These are phyloP conservation scores for Acanthamoeba castellanii DNA, from an alignment of 208 protist species.

Conservation along the genomic window DNA sequence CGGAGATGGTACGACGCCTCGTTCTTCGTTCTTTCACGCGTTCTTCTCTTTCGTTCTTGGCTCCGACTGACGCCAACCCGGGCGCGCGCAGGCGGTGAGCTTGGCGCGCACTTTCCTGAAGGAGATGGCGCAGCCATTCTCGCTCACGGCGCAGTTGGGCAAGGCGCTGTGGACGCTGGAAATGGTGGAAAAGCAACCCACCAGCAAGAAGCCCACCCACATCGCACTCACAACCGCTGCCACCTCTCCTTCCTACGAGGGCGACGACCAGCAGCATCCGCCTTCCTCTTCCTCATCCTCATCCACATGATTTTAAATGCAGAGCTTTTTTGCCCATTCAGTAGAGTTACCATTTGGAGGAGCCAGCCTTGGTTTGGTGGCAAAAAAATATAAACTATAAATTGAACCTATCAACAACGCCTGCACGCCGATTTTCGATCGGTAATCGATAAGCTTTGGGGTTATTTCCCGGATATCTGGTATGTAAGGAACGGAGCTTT, in stretches of 20 bases:
- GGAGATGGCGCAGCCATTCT: conserved; percentile 95
- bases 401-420: too few relatives aligned
- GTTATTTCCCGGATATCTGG: too few relatives aligned
- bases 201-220: not conserved
- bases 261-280: not conserved
- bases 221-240: not conserved
- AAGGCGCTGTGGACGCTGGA: conserved; percentile 81
- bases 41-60: not conserved
- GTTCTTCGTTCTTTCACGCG: too few relatives aligned
- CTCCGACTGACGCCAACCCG: not conserved
- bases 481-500: too few relatives aligned
- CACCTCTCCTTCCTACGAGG: not conserved
- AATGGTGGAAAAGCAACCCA: conserved; percentile 73
- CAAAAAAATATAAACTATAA: too few relatives aligned
- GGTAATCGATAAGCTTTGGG: too few relatives aligned
- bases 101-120: conserved; percentile 94
- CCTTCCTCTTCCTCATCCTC: not conserved
- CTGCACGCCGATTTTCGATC: too few relatives aligned
- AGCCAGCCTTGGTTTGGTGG: too few relatives aligned
- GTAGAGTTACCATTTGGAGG: too few relatives aligned
- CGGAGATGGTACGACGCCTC: conserved; percentile 85
- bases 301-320: not conserved
- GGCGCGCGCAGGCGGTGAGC: conserved; percentile 86
- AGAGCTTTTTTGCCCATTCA: too few relatives aligned
- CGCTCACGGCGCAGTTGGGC: conserved; percentile 78